These are phyloP conservation scores for Puya raimondii DNA, from an alignment of 176 grass and related monocot genomes.

Conservation along the genomic window DNA sequence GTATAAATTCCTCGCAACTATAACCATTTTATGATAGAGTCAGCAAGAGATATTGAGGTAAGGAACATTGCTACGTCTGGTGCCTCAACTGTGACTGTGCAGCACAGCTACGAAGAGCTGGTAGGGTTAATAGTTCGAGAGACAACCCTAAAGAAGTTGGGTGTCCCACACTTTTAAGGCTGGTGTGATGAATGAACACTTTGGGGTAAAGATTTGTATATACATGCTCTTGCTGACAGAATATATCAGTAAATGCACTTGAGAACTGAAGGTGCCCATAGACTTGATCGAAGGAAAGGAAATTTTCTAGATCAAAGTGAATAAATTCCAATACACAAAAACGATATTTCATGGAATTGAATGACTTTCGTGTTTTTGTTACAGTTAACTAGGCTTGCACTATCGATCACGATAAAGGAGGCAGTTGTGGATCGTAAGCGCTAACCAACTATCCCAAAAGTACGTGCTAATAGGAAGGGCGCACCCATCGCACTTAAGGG, in stretches of 20 bases:
- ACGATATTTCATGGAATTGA: too few species aligned
- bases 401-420: conserved; percentile 59
- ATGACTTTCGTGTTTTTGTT: too few species aligned
- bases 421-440: too few species aligned
- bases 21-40: too few species aligned
- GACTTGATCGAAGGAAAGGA: too few species aligned
- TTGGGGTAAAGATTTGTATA: conserved; percentile 33
- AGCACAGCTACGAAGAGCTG: conserved; percentile 46
- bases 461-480: too few species aligned
- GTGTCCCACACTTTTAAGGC: conserved; percentile 39
- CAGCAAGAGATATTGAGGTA: conserved; percentile 15
- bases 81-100: conserved; percentile 45
- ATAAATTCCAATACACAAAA: too few species aligned
- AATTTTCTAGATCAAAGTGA: too few species aligned
- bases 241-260: neutral
- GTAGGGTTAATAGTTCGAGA: conserved; percentile 59
- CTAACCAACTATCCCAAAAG: too few species aligned
- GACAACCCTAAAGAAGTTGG: conserved; percentile 43
- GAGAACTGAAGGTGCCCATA: neutral
- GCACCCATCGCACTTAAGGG: too few species aligned
- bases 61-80: neutral
- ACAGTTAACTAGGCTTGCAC: conserved; percentile 59
- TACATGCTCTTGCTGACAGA: neutral
- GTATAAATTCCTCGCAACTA: too few species aligned
- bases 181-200: conserved; percentile 61